phyloP scores from a whole-genome alignment of 1,139 yeast species.

The Spencermartinsiella ligniputridi region DNA sequence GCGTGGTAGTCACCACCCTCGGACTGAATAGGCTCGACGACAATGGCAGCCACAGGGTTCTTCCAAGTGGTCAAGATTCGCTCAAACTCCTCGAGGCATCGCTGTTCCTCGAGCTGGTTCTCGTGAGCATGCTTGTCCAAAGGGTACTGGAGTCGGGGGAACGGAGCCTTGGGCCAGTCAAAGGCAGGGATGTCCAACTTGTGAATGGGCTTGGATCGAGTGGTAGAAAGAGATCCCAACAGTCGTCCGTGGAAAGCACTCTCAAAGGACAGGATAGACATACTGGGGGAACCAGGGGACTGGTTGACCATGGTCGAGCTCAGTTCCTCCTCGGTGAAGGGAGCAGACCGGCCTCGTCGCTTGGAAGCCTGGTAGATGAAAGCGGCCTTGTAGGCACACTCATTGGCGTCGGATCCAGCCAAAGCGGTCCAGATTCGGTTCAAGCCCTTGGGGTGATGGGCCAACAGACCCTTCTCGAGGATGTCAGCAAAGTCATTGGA shows the following conservation, averaged over 20 bases:
- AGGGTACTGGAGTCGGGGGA: constrained; percentile 72
- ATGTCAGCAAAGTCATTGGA: constrained; percentile 57
- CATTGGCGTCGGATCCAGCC: constrained; percentile 82
- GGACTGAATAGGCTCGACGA: constrained; percentile 78
- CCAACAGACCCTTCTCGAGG: constrained; percentile 41
- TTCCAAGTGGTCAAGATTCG: constrained; percentile 52
- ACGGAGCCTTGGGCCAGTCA: constrained; percentile 84
- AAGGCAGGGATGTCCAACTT: constrained; percentile 80
- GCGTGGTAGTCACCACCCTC: constrained; percentile 91
- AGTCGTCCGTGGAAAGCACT: constrained; percentile 80
- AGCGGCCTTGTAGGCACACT: constrained; percentile 79
- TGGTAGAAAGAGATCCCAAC: constrained; percentile 72
- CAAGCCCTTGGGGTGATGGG: constrained; percentile 28
- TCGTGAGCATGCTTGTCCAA: constrained; percentile 50
- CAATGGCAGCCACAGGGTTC: constrained; percentile 68
- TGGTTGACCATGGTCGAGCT: constrained; percentile 58
- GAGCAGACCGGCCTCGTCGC: constrained; percentile 44
- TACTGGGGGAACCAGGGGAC: constrained; percentile 70
- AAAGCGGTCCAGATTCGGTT: constrained; percentile 59
- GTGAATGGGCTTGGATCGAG: constrained; percentile 79
- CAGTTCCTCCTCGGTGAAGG: constrained; percentile 59
- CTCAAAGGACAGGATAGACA: constrained; percentile 68
- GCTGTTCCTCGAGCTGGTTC: constrained; percentile 60
- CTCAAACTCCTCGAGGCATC: constrained; percentile 60
- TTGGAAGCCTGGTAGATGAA: constrained; percentile 68